A percentile compares a stretch with the other conserved stretches of the same genome.
Evolutionary conservation across 306 rosid species (phyloP).

Genomic region (Acmispon strigosus): DNA sequence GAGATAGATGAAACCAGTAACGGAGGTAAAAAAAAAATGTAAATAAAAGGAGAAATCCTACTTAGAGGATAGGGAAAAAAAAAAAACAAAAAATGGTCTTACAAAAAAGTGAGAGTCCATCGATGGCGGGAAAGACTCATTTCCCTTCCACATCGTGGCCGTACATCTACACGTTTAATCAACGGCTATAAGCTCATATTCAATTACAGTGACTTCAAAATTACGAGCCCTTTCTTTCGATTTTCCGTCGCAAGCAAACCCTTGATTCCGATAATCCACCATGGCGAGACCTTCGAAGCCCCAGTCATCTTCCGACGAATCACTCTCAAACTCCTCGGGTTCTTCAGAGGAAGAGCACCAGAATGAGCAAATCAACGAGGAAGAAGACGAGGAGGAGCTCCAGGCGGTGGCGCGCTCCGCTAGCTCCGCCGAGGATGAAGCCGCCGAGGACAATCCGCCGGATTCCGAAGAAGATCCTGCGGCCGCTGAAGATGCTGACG

Average conservation of each 20-base stretch:
- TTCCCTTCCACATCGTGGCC: slow-evolving; percentile 21
- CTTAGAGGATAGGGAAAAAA: no score
- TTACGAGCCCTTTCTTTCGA: background rate
- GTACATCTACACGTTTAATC: slow-evolving; percentile 35
- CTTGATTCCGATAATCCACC: slow-evolving; percentile 33
- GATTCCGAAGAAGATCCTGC: slow-evolving; percentile 24
- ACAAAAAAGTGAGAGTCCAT: no score
- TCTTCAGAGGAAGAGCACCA: slow-evolving; percentile 63
- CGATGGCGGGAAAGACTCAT: slow-evolving; percentile 52
- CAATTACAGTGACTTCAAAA: background rate
- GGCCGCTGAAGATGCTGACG: slow-evolving; percentile 36
- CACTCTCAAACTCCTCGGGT: slow-evolving; percentile 39
- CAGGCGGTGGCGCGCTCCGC: slow-evolving; percentile 92
- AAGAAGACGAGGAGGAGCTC: slow-evolving; percentile 89
- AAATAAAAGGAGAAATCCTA: no score
- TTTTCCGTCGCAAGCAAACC: slow-evolving; percentile 17
- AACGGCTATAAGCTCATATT: slow-evolving; percentile 30
- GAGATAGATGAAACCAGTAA: no score
- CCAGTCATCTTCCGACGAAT: slow-evolving; percentile 70
- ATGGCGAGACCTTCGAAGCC: slow-evolving; percentile 72
- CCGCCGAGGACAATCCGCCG: slow-evolving; percentile 25
- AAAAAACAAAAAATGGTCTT: no score
- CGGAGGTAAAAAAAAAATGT: no score
- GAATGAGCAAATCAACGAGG: slow-evolving; percentile 61
- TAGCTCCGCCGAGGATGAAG: slow-evolving; percentile 67